phyloP scores from a whole-genome alignment of 2,329 filamentous ascomycete species.

The Didymella segeticola region DNA sequence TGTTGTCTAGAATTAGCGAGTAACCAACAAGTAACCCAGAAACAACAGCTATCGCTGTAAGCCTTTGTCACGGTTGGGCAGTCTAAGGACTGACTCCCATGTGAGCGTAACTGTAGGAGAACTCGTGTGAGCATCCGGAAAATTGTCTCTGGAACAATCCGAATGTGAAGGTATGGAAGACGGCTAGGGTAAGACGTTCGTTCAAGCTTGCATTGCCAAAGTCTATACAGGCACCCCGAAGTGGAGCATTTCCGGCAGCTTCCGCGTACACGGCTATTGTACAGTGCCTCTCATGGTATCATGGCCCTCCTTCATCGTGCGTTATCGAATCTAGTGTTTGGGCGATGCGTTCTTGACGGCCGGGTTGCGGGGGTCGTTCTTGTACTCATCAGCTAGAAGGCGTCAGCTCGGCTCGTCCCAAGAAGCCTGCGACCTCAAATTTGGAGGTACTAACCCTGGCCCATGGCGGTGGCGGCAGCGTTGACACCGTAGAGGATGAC shows the following conservation, averaged over 20 bases:
- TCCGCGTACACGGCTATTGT: conserved; percentile 43
- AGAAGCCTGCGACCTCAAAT: not conserved
- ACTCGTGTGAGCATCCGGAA: not conserved
- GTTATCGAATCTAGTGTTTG: conserved; percentile 38
- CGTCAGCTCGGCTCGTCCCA: conserved; percentile 25
- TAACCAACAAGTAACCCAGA: too few species aligned
- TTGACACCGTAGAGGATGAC: conserved; percentile 93
- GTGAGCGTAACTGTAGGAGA: not conserved
- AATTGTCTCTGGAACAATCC: not conserved
- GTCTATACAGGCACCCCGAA: conserved; percentile 45
- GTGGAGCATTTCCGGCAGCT: conserved; percentile 19
- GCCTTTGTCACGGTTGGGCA: not conserved
- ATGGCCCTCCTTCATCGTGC: conserved; percentile 21
- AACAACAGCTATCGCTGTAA: not conserved
- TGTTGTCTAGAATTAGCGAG: too few species aligned
- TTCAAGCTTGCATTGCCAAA: conserved; percentile 27
- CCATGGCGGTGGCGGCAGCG: conserved; percentile 77
- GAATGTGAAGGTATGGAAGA: not conserved
- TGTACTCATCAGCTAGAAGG: conserved; percentile 82
- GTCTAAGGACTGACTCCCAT: not conserved
- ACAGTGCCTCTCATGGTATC: conserved; percentile 40
- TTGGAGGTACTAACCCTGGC: conserved; percentile 69
- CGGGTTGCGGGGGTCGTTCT: conserved; percentile 95
- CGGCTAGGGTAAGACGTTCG: conserved; percentile 1
- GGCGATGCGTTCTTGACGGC: conserved; percentile 42